Evolutionary conservation across 2,329 filamentous ascomycete genomes (phyloP).

Genomic region (Neofusicoccum kwambonambiense): DNA sequence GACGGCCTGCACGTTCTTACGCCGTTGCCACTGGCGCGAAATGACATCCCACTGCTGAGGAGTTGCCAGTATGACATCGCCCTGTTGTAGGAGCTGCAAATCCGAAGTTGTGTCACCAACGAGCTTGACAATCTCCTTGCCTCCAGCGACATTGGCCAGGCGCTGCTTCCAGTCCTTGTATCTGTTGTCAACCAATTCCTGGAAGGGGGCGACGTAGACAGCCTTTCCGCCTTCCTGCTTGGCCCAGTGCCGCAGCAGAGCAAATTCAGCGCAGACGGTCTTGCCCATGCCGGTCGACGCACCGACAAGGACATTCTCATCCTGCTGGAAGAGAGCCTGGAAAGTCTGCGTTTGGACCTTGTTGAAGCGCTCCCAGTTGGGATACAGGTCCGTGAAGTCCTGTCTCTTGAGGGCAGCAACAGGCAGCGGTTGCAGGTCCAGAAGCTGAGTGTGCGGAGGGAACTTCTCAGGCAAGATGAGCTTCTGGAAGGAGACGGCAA

Average conservation of each 20-base stretch:
- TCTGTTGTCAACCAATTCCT: conserved; percentile 83
- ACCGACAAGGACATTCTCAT: conserved; percentile 91
- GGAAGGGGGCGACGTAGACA: conserved; percentile 92
- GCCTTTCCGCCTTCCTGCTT: conserved; percentile 70
- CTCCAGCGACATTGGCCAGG: conserved; percentile 69
- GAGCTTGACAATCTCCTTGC: conserved; percentile 88
- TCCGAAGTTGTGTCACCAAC: conserved; percentile 91
- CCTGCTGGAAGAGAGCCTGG: conserved; percentile 84
- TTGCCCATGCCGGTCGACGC: conserved; percentile 95
- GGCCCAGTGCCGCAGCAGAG: conserved; percentile 84
- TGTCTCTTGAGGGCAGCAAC: conserved; percentile 83
- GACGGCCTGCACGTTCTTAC: conserved; percentile 91
- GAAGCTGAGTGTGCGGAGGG: conserved; percentile 84
- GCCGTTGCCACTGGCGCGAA: conserved; percentile 92
- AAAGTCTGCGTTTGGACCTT: conserved; percentile 97
- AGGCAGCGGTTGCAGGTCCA: conserved; percentile 88
- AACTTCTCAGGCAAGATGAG: conserved; percentile 93
- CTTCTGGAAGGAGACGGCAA: conserved; percentile 93
- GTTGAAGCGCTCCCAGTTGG: conserved; percentile 86
- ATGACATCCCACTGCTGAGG: conserved; percentile 94
- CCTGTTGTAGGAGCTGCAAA: conserved; percentile 80
- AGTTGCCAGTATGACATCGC: conserved; percentile 88
- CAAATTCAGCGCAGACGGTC: conserved; percentile 94
- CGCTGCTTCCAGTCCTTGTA: conserved; percentile 83
- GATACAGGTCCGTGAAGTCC: conserved; percentile 79